Percentiles rank a stretch among this genome's conserved stretches.
phyloP scores from a whole-genome alignment of 2,329 filamentous ascomycete species.

The Pyrenochaeta sp. region DNA sequence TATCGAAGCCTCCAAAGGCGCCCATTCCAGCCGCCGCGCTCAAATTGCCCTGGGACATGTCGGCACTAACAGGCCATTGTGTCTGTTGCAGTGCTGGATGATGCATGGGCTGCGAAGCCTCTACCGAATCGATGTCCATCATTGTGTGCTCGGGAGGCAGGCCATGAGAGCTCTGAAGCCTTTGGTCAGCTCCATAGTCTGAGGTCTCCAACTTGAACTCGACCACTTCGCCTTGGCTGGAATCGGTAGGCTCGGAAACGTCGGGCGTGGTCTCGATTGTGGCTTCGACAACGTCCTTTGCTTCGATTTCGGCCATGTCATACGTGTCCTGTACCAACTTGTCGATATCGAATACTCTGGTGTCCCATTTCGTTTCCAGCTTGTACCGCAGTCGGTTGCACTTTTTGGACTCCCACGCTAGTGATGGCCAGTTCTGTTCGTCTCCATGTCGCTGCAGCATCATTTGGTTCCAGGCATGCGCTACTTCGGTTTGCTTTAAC shows the following conservation, averaged over 20 bases:
- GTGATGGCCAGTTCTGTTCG: slow-evolving; percentile 54
- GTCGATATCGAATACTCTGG: slow-evolving; percentile 61
- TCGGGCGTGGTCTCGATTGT: slow-evolving; percentile 34
- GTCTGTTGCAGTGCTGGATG: slow-evolving; percentile 37
- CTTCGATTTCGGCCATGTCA: slow-evolving; percentile 57
- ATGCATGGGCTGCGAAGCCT: slow-evolving; percentile 41
- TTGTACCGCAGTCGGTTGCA: slow-evolving; percentile 70
- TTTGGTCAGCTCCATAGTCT: slow-evolving; percentile 38
- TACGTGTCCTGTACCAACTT: slow-evolving; percentile 67
- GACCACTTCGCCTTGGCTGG: slow-evolving; percentile 42
- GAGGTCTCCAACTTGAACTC: slow-evolving; percentile 47
- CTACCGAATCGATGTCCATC: slow-evolving; percentile 48
- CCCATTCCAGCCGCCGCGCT: slow-evolving; percentile 38
- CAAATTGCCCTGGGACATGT: slow-evolving; percentile 42
- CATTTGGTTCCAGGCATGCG: slow-evolving; percentile 69
- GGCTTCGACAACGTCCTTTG: slow-evolving; percentile 36
- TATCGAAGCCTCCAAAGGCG: slow-evolving; percentile 37
- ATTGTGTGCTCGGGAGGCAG: slow-evolving; percentile 39
- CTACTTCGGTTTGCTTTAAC: slow-evolving; percentile 70
- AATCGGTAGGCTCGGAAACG: slow-evolving; percentile 32
- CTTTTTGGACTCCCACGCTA: slow-evolving; percentile 71
- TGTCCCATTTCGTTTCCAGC: slow-evolving; percentile 70
- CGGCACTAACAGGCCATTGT: slow-evolving; percentile 46
- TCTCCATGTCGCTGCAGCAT: slow-evolving; percentile 63
- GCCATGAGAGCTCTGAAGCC: slow-evolving; percentile 42